Evolutionary conservation across 2,329 filamentous ascomycete species (phyloP), one percentile per base, ranked within the genome.

Genomic region (Neophaeococcomyces aloes): DNA sequence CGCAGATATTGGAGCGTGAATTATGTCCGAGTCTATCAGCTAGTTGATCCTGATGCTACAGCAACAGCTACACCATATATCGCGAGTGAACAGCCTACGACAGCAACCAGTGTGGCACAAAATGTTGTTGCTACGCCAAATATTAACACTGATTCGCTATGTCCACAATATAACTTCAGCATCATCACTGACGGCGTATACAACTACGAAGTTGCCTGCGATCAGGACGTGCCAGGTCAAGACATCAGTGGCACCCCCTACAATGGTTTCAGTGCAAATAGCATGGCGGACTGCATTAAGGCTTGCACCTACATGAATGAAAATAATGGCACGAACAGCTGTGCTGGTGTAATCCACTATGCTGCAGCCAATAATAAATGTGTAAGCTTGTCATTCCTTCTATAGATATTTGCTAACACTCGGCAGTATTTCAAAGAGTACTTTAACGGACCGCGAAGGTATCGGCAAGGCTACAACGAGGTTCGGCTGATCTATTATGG

Each of bases 21-120:
- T 23, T 55, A 47, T 14, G 43, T 55, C 8, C 47, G 49, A 19
- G 51, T 55, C 2, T 55, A 55, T 38, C 52, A 55, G 29, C 40
- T 53, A n/a, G 45, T 38, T 27, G 46, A 46, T 23, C 29, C 49
- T 7, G 44, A 32, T 25, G 13, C 37, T 4, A 45, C 32, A 19
- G 30, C 44, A 10, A 39, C 45, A n/a, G 35, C 38, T 7, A 44
- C 42, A 11, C 40, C 48, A 14, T 53, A 51, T 25, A 49, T 53
- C 31, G 49, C 51, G 14, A 53, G 51, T 35, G 21, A 46, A 14
- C 48, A 53, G 29, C 42, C 48, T 11, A 51, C 23, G n/a, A 38
- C 37, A 15, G 32, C 32, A 10, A 47, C 48, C 13, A 46, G 23
- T n/a, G 32, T 42, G 3, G 29, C 25, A 2, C 17, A 46, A 13